Base-by-base conservation (phyloP, 306 rosid species). In the Bauhinia variegata region DNA sequence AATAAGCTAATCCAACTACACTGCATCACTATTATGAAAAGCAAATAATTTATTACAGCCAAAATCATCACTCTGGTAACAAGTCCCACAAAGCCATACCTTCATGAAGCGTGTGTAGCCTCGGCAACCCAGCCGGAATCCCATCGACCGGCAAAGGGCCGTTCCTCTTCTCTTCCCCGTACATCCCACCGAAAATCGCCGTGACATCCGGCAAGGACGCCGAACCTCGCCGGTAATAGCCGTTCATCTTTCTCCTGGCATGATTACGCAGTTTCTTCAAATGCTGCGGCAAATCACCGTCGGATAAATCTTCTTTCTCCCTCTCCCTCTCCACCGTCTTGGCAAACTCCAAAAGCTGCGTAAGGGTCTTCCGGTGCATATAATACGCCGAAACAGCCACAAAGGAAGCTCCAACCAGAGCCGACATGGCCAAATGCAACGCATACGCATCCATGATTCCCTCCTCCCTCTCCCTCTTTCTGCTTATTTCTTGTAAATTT, bases 371-470 rank as follows among this genome's bases (percentile, higher is more conserved):
- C 14, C 91, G 92, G 83, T 93, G 98, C 91, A 89, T 86, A 48
- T 88, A 93, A 65, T 88, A 89, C 6, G 97, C 96, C 42, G 98
- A 89, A 30, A 88, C 96, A 4, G 97, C 98, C 4, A 88, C 95
- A 39, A 89, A 63, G 39, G 98, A 93, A 4, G 97, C 97, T 19
- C 98, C 98, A 9, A 93, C 88, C 33, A 93, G 82, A 71, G 98
- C 97, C 73, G 97, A 97, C 89, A 93, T 42, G 57, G 96, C 95
- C 84, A 93, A 88, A 83, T 93, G 98, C 75, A 86, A 42, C 34
- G 95, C 74, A 67, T 83, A 87, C 6, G 87, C 58, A 60, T 89
- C 98, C 98, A 93, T 92, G n/a, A 39, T 49, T n/a, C 5, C 48
- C 68, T n/a, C 8, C 74, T 63, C 32, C 14, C 42, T 14, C n/a